Conservation (phyloP, 441 rosid genomes). For the Syzygium syzygioides region DNA sequence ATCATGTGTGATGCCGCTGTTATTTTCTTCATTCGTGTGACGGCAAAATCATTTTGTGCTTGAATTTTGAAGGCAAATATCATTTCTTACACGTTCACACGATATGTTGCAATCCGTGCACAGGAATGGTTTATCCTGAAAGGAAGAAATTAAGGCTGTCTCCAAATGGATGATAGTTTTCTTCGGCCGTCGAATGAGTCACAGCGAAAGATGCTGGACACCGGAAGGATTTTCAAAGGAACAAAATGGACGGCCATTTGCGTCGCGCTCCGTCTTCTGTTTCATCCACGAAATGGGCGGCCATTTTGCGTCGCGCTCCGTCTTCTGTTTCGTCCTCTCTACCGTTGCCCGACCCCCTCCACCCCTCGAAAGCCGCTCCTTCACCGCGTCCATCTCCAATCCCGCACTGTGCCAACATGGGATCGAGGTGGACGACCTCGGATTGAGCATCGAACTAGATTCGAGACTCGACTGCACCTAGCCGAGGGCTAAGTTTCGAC, state of each 20-base stretch:
- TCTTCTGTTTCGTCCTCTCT: background rate
- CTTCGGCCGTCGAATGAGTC: background rate
- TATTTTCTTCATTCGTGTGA: background rate
- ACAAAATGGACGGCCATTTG: background rate
- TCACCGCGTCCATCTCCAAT: background rate
- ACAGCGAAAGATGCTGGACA: background rate
- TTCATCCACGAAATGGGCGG: background rate
- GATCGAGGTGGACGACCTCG: background rate
- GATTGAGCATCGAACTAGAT: background rate
- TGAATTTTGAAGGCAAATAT: background rate
- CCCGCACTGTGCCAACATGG: background rate
- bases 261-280: background rate
- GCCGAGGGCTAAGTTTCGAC: background rate
- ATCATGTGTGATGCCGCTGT: background rate
- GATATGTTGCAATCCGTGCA: background rate
- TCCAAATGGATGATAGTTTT: background rate
- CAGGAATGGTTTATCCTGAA: too few relatives aligned
- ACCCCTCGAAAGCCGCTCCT: background rate
- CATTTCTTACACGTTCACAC: background rate
- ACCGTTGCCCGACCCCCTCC: background rate
- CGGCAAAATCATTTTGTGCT: background rate
- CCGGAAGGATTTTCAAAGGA: background rate
- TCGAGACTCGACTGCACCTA: background rate
- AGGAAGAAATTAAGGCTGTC: background rate
- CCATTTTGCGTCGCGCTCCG: background rate